Evolutionary conservation across 2,329 filamentous ascomycete genomes (phyloP).

Genomic region (Colletotrichum cuscutae): DNA sequence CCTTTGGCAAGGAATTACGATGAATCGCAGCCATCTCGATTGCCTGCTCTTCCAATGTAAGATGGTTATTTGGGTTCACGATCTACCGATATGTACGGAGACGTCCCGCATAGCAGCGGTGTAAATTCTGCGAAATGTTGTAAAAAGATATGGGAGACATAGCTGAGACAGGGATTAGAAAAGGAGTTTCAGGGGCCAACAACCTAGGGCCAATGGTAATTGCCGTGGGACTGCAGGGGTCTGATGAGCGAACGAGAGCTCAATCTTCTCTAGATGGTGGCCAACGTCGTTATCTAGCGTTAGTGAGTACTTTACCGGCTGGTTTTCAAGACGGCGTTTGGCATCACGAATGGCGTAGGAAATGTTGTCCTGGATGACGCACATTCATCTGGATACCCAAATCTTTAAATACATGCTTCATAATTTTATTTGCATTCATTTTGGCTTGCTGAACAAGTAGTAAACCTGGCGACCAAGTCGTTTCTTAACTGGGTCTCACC

Average conservation of each 20-base stretch:
- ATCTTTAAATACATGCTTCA: slow-evolving; percentile 8
- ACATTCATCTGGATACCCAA: slow-evolving; percentile 23
- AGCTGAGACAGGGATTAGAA: slow-evolving; percentile 33
- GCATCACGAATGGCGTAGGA: slow-evolving; percentile 13
- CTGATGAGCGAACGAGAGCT: slow-evolving; percentile 24
- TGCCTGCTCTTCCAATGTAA: background rate
- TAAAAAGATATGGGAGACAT: slow-evolving; percentile 11
- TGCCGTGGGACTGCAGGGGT: slow-evolving; percentile 32
- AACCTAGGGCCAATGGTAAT: slow-evolving; percentile 26
- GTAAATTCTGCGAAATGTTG: slow-evolving; percentile 17
- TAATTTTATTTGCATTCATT: background rate
- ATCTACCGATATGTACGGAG: slow-evolving; percentile 4
- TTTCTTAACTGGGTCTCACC: slow-evolving; percentile 37
- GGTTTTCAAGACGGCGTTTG: background rate
- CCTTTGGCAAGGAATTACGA: slow-evolving; percentile 39
- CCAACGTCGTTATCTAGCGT: slow-evolving; percentile 39
- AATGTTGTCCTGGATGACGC: background rate
- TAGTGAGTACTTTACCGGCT: slow-evolving; percentile 36
- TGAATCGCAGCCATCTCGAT: background rate
- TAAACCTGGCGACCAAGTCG: slow-evolving; percentile 18
- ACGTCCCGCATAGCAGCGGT: slow-evolving; percentile 1
- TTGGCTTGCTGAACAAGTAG: background rate
- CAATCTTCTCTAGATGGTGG: slow-evolving; percentile 30
- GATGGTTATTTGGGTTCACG: background rate
- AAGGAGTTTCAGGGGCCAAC: slow-evolving; percentile 30